Conservation (phyloP, 2,329 filamentous ascomycete genomes). For the Calonectria montana region DNA sequence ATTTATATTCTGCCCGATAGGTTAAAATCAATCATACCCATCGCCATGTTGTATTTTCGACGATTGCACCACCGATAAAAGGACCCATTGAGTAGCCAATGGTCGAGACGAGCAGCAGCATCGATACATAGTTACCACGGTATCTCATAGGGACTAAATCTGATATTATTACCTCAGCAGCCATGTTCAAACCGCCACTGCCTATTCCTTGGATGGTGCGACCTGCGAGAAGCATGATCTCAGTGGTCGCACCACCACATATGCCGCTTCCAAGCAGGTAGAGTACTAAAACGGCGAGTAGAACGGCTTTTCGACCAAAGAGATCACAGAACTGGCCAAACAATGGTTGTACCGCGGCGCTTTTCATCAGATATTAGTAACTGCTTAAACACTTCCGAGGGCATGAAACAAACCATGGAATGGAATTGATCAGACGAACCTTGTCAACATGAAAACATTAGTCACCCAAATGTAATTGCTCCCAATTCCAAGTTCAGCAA, state of each 20-base stretch:
- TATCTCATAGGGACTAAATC: constrained; percentile 63
- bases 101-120: constrained; percentile 46
- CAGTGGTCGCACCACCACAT: constrained; percentile 53
- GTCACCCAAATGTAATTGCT: constrained; percentile 43
- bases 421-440: constrained; percentile 5
- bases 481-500: constrained; percentile 34
- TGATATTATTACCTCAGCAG: constrained; percentile 46
- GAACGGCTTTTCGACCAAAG: constrained; percentile 60
- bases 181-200: constrained; percentile 44
- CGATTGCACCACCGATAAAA: constrained; percentile 45
- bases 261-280: constrained; percentile 64
- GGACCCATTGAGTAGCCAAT: constrained; percentile 50
- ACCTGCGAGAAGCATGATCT: constrained; percentile 56
- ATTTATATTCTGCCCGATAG: background rate
- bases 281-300: constrained; percentile 53
- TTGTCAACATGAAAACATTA: constrained; percentile 41
- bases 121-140: constrained; percentile 54
- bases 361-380: constrained; percentile 1
- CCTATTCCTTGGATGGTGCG: constrained; percentile 56
- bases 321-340: constrained; percentile 63
- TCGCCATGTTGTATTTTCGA: constrained; percentile 50
- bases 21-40: constrained; percentile 41
- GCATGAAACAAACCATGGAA: too few relatives aligned
- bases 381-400: background rate
- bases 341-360: constrained; percentile 55